Evolutionary conservation across 139 green algal species (phyloP).

Genomic region (Auxenochlorella pyrenoidosa): DNA sequence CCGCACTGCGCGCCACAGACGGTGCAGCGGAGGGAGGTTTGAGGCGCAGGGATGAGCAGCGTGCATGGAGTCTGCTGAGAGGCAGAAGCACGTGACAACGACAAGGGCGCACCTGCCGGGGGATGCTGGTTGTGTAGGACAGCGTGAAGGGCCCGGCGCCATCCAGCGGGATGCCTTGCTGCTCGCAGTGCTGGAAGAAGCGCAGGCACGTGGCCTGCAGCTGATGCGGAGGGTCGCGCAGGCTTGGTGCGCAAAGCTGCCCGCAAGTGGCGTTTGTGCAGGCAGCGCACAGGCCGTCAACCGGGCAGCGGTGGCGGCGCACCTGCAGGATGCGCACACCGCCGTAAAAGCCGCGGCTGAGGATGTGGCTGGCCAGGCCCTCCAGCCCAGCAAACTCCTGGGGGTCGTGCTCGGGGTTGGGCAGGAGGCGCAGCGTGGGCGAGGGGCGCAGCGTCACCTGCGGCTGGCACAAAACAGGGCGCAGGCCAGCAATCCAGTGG

Average conservation of each 20-base stretch:
- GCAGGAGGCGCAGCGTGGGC: slow-evolving; percentile 57
- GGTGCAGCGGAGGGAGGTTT: neutral
- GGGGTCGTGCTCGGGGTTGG: slow-evolving; percentile 75
- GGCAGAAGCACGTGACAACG: neutral
- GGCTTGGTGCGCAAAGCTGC: neutral
- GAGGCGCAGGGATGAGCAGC: neutral
- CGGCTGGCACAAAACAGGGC: neutral
- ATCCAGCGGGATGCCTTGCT: slow-evolving; percentile 56
- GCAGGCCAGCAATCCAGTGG: neutral
- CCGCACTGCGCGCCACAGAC: slow-evolving; percentile 50
- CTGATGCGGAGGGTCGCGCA: too few relatives aligned
- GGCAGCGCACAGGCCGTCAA: too few relatives aligned
- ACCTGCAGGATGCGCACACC: slow-evolving; percentile 81
- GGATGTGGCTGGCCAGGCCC: slow-evolving; percentile 46
- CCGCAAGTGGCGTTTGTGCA: too few relatives aligned
- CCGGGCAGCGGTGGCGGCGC: neutral
- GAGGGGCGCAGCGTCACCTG: slow-evolving; percentile 65
- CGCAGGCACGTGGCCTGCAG: slow-evolving; percentile 72
- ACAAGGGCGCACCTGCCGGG: slow-evolving; percentile 63
- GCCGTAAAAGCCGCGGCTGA: slow-evolving; percentile 78
- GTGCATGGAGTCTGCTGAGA: neutral
- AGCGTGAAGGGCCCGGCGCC: slow-evolving; percentile 68
- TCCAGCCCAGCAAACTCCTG: slow-evolving; percentile 56
- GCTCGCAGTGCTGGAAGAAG: slow-evolving; percentile 73
- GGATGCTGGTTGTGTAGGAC: slow-evolving; percentile 88